These are phyloP conservation scores for Metarhizium rileyi DNA, from an alignment of 2,329 filamentous ascomycete species.

Conservation along the genomic window DNA sequence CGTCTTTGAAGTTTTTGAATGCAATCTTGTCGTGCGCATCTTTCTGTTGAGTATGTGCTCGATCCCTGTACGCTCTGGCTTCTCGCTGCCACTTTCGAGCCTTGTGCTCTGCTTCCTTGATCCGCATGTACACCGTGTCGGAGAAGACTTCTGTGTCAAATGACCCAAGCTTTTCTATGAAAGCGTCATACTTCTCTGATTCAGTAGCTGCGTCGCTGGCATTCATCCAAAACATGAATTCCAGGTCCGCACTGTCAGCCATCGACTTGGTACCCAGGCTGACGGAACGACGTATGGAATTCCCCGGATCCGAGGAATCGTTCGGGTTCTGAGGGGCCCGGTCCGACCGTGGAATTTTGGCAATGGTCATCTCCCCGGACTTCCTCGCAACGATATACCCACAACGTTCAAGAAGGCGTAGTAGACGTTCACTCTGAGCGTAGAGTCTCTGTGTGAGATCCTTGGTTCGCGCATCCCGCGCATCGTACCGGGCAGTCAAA, in stretches of 20 bases:
- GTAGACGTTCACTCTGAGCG: constrained; percentile 74
- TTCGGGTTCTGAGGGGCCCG: constrained; percentile 44
- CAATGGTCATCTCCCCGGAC: constrained; percentile 62
- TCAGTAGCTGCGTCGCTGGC: constrained; percentile 57
- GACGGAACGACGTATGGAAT: constrained; percentile 43
- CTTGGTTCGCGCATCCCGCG: constrained; percentile 63
- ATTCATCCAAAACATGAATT: constrained; percentile 75
- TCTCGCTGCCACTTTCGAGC: constrained; percentile 92
- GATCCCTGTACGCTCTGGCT: constrained; percentile 76
- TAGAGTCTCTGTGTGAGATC: constrained; percentile 79
- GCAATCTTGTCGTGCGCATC: constrained; percentile 95
- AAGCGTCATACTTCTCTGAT: constrained; percentile 62
- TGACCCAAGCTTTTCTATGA: constrained; percentile 60
- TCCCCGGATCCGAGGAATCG: constrained; percentile 47
- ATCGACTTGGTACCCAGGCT: constrained; percentile 43
- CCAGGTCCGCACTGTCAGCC: constrained; percentile 56
- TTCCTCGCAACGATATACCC: constrained; percentile 75
- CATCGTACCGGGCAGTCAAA: constrained; percentile 51
- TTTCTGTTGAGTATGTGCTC: constrained; percentile 67
- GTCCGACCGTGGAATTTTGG: constrained; percentile 56
- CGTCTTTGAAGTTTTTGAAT: constrained; percentile 91
- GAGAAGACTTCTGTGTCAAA: constrained; percentile 80
- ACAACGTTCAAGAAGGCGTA: constrained; percentile 72
- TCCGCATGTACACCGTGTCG: constrained; percentile 76
- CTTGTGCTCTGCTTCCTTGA: constrained; percentile 88